phyloP scores from a whole-genome alignment of 176 grass and related monocot species.

The Triticum dicoccoides region DNA sequence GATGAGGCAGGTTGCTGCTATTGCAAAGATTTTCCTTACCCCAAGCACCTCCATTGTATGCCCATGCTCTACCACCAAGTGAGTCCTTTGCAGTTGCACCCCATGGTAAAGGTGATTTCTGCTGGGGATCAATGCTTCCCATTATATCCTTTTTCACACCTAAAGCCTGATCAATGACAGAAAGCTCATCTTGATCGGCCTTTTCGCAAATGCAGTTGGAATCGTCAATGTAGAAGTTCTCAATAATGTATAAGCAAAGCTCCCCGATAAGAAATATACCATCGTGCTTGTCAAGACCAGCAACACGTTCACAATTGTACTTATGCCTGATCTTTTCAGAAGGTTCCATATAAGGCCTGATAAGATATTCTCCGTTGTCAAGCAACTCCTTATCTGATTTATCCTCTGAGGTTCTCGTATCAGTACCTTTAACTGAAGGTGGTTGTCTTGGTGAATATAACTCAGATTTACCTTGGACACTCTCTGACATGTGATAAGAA shows the following conservation, averaged over 20 bases:
- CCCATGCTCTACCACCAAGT: slow-evolving; percentile 94
- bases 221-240: slow-evolving; percentile 97
- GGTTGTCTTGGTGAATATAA: slow-evolving; percentile 63
- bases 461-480: slow-evolving; percentile 67
- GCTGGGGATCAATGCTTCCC: slow-evolving; percentile 70
- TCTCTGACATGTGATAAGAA: slow-evolving; percentile 78
- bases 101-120: slow-evolving; percentile 71
- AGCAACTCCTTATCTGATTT: slow-evolving; percentile 89
- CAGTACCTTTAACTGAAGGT: slow-evolving; percentile 63
- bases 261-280: slow-evolving; percentile 99
- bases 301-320: slow-evolving; percentile 96
- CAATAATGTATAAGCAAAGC: slow-evolving; percentile 91
- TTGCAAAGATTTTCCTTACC: slow-evolving; percentile 91
- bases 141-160: slow-evolving; percentile 94
- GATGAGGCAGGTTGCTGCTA: slow-evolving; percentile 81
- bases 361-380: slow-evolving; percentile 98
- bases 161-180: slow-evolving; percentile 97
- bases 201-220: slow-evolving; percentile 96
- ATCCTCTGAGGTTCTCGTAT: slow-evolving; percentile 69
- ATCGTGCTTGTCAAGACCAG: slow-evolving; percentile 92
- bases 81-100: slow-evolving; percentile 46
- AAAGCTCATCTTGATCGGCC: slow-evolving; percentile 80
- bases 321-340: slow-evolving; percentile 88
- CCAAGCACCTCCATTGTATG: slow-evolving; percentile 97
- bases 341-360: slow-evolving; percentile 93